Evolutionary conservation across 805 yeast species (phyloP), one percentile per base, ranked within the genome.

Genomic region (Clavispora asparagi): DNA sequence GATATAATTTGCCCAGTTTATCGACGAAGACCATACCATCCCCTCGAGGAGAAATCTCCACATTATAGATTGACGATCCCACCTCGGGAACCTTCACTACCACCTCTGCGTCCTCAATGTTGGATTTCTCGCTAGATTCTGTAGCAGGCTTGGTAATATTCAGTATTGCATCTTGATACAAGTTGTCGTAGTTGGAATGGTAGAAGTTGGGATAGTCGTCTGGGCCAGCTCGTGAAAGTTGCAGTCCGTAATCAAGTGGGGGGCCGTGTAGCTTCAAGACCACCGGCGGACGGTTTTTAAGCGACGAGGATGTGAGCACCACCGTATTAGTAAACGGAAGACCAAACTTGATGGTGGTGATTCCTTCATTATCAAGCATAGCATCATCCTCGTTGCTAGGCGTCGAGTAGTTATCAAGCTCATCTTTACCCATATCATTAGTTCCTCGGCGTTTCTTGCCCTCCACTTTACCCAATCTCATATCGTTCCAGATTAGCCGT

Each of bases 11-110:
- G 0, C 98, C 98, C 45, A 81, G 81, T 49, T 87, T 79, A 59
- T 86, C 94, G 17, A 90, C 64, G 54, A 87, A 84, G 2, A 92
- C 95, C 27, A 89, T 73, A 0, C 94, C 84, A 59, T 90, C 95
- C 28, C 94, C 91, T 19, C 96, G 70, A 1, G 97, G 96, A 3
- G 95, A 86, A 0, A 87, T 75, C 19, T 83, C 82, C 46, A 84
- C 79, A 39, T 74, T 73, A 61, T 91, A 95, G 47, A 90, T 85
- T 6, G 80, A 72, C 2, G 86, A 78, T 0, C 98, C 97, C 13
- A 91, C 77, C 56, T 91, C 95, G 45, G 85, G 87, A 13, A 90
- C 68, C 53, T 83, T 77, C 59, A 83, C 64, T 11, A 69, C 43
- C 9, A 62, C 50, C 42, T 67, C 72, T 1, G 68, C 57, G 19